Evolutionary conservation across 352 stramenopile genomes (phyloP), one percentile per base, ranked within the genome.

Genomic region (Elongisporangium undulatum): DNA sequence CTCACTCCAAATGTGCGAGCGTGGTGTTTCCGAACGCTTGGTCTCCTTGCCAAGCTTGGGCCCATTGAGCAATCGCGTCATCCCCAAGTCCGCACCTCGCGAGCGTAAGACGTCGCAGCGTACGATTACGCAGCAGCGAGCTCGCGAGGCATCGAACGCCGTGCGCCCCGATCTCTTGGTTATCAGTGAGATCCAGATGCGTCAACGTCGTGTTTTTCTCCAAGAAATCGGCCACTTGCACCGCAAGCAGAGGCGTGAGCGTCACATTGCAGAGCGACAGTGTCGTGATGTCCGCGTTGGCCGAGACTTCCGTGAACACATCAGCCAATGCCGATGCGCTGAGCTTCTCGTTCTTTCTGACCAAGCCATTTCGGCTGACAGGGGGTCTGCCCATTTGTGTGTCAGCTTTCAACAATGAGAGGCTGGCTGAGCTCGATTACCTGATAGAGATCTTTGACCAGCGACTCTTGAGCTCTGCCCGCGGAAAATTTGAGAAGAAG

Each of bases 151-250:
- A 81, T 45, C 20, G 60, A 21, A 60, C 67, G n/a, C 72, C 75
- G 55, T 84, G 72, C 1, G 60, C 59, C 1, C 72, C 65, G 38
- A 81, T 66, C 51, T 61, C 26, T 16, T 45, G 10, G 49, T 81
- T 81, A 39, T 59, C 65, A 0, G 62, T 58, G 17, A 84, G 61
- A 67, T 84, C 72, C 7, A 84, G 53, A 26, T 61, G 55, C 16
- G 65, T 73, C 49, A 84, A 50, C 21, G 64, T 77, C 51, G 54
- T 39, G 52, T 84, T 84, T 22, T 53, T 67, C 58, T 79, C 75
- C 16, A 84, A 59, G 61, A 84, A 81, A 52, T 81, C 69, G 15
- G 75, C 69, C 38, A 84, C 38, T 54, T 77, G 67, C 21, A 79
- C 75, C 7, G 69, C 63, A 53, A 84, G 68, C 53, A 61, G 77